A percentile compares a stretch with the other conserved stretches of the same genome.
These are phyloP conservation scores for Emmonsiellopsis sp. DNA, from an alignment of 2,329 filamentous ascomycete genomes.

Conservation along the genomic window DNA sequence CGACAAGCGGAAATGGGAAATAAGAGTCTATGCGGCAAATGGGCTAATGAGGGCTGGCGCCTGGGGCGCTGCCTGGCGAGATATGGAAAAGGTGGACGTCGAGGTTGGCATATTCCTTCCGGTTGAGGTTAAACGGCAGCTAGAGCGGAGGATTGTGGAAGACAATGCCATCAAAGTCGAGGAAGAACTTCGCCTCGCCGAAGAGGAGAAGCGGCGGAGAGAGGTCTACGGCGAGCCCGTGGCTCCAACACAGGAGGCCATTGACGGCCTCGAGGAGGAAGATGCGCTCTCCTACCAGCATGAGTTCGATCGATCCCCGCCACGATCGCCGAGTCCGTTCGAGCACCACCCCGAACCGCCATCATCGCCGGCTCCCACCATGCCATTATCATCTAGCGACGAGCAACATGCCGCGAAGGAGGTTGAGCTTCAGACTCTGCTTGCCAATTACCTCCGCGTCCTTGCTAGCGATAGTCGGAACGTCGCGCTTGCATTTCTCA, in stretches of 20 bases:
- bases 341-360: slow-evolving; percentile 1
- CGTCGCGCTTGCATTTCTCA: slow-evolving; percentile 39
- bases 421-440: slow-evolving; percentile 42
- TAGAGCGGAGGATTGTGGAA: slow-evolving; percentile 37
- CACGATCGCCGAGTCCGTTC: slow-evolving; percentile 2
- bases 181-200: slow-evolving; percentile 11
- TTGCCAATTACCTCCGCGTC: slow-evolving; percentile 45
- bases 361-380: background rate
- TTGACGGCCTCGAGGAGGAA: slow-evolving; percentile 13
- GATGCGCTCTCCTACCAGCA: background rate
- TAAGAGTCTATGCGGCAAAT: slow-evolving; percentile 91
- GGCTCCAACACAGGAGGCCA: slow-evolving; percentile 13
- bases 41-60: slow-evolving; percentile 85
- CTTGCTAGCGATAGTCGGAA: slow-evolving; percentile 46
- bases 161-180: slow-evolving; percentile 26
- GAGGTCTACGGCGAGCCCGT: slow-evolving; percentile 13
- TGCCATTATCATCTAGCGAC: background rate
- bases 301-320: background rate
- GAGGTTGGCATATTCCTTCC: slow-evolving; percentile 68
- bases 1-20: slow-evolving; percentile 45
- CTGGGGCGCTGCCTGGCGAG: slow-evolving; percentile 88
- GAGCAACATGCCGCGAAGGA: background rate
- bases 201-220: slow-evolving; percentile 10
- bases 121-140: slow-evolving; percentile 39
- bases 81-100: slow-evolving; percentile 98